Base-by-base conservation (phyloP, 371 early-diverging fungal genomes). In the Syncephalis plumigaleata region DNA sequence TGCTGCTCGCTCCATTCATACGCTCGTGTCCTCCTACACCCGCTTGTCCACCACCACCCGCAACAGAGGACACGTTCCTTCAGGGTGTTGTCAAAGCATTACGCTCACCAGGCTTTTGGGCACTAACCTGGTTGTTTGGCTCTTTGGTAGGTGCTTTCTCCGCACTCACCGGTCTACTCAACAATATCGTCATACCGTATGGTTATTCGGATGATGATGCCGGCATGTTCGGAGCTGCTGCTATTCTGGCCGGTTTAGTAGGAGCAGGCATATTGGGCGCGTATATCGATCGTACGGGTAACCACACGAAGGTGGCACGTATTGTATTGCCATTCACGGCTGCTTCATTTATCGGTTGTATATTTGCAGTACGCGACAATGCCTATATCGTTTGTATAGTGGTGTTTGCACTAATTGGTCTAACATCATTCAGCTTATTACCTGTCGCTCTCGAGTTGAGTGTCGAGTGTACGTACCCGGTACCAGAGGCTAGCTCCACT, bases 61-160 rank as follows among this genome's bases (percentile, higher is more conserved):
- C 53, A 20, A 24, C 24, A 3, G 18, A 18, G 18, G 43, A 20
- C 3, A 18, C 43, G 18, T 43, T 43, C 22, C 13, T 43, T 11
- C 43, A 18, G 22, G 43, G 43, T 4, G 13, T 43, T 13, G 13
- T 22, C 4, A 43, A 11, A 20, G 18, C 22, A 18, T 20, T 11
- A 9, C 18, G 20, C 4, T 11, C 24, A 13, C 43, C 43, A 43
- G 62, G 65, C 52, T 81, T 75, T 60, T 52, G 68, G 44, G 60
- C 76, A 36, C 53, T 81, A 21, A 63, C 65, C 47, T 50, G 64
- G 25, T 47, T 73, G 42, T 72, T 75, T 51, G 71, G 73, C 11
- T 53, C 70, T 23, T 66, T 72, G 51, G 63, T 77, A 42, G 81
- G 79, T 2, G 58, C 75, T 44, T 77, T 75, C 53, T 73, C 73